Base-by-base conservation (phyloP, 345 rosid species). In the Corymbia maculata region DNA sequence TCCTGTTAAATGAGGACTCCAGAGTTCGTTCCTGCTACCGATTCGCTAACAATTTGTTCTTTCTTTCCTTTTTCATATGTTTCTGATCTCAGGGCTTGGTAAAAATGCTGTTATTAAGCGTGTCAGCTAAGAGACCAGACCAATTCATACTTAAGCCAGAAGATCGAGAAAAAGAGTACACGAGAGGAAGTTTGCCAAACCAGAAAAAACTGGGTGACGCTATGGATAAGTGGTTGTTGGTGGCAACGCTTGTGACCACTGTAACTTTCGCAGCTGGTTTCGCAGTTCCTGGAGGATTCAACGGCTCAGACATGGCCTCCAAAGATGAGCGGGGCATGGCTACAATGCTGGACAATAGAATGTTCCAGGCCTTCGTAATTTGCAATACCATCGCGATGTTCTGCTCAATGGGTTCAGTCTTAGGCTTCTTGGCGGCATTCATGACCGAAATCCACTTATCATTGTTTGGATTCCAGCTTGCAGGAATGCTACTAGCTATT, bases 111-210 rank as follows among this genome's bases (percentile, higher is more conserved):
- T 64, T 64, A n/a, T 64, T 2, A 1, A 22, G 57, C 70, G 16
- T 15, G 42, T 7, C 19, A n/a, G 3, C 75, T 64, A 8, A 3
- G 16, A 66, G 42, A 15, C 15, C 7, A 30, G 75, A 66, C 36
- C 14, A 13, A 30, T 0, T 6, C 75, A 3, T 66, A 30, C 42
- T 0, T 0, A 2, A 30, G 75, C 75, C 75, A 2, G 42, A 66
- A 66, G 75, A 8, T 66, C 75, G 75, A 30, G 19, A 66, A 0
- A n/a, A 66, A 66, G 19, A 3, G 68, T 6, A 0, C 57, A 52
- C 0, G 5, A 7, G 3, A 0, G 3, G 13, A 1, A 16, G 22
- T 52, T 0, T 19, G 57, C 7, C 6, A 52, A 3, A 52, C 0
- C 1, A 0, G 17, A 1, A 0, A 21, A 0, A 1, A 17, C 3